Base-by-base conservation (phyloP, 805 yeast genomes). In the Sugiyamaella mastotermitis region DNA sequence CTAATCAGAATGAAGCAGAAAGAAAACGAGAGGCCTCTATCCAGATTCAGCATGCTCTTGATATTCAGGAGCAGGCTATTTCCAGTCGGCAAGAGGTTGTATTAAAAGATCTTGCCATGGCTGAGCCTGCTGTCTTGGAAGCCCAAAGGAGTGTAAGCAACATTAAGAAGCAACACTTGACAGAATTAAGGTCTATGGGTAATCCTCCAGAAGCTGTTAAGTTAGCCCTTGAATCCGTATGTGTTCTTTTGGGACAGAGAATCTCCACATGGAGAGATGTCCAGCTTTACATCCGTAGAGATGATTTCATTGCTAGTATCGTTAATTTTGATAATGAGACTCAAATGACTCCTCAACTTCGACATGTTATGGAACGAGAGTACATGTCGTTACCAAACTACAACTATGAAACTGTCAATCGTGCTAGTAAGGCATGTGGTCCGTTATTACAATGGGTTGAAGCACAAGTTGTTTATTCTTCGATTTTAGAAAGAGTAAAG, bases 391-490 rank as follows among this genome's bases (percentile, higher is more conserved):
- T 77, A 38, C 72, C 78, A 0, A 80, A 75, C 36, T 88, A 73
- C 55, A 84, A 74, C 28, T 81, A 62, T 50, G 87, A 80, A 33
- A 62, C 83, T 0, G 95, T 85, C 0, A 75, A 83, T 50, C 66
- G 97, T 27, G 97, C 97, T 3, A 82, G 94, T 58, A 86, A 83
- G 53, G 97, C 97, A 0, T 86, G 97, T 63, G 97, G 96, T 0
- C 97, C 97, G 0, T 62, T 90, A 24, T 53, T 83, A 14, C 79
- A 78, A 44, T 90, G 97, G 97, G 88, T 87, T 0, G 69, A 71
- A 38, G 97, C 97, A 0, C 97, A 90, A 47, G 66, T 87, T n/a
- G 64, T 69, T n/a, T 90, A 81, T 53, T 73, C 90, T 0, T 53
- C 73, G 1, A 81, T 87, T 16, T 61, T 85, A 31, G 81, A 82